Evolutionary conservation across 2,329 filamentous ascomycete species (phyloP).

Genomic region (Tolypocladium tropicale): DNA sequence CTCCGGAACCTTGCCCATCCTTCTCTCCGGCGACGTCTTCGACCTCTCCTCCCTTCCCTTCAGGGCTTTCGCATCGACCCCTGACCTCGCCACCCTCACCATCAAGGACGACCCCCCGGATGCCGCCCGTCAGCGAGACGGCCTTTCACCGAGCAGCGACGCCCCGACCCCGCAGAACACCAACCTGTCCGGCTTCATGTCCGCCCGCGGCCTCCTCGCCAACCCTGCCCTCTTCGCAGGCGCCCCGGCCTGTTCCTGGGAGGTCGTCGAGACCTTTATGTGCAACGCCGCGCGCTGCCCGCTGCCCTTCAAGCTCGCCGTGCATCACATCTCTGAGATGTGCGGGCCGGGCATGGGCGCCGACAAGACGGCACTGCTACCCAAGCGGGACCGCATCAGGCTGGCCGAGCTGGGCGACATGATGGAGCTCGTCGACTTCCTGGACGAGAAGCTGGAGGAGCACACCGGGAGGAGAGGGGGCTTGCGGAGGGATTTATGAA

Average conservation of each 20-base stretch:
- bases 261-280: conserved; percentile 54
- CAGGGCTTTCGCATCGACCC: conserved; percentile 17
- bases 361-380: conserved; percentile 41
- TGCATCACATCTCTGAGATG: conserved; percentile 62
- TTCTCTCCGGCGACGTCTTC: conserved; percentile 63
- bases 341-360: conserved; percentile 44
- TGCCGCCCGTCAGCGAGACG: background rate
- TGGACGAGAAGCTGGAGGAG: conserved; percentile 39
- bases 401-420: conserved; percentile 41
- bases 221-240: conserved; percentile 59
- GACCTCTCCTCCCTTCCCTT: conserved; percentile 41
- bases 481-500: conserved; percentile 22
- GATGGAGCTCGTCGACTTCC: conserved; percentile 49
- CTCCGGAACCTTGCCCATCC: conserved; percentile 45
- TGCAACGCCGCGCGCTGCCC: conserved; percentile 44
- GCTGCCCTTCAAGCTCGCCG: conserved; percentile 51
- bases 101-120: conserved; percentile 8
- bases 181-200: conserved; percentile 55
- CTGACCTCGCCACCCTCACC: conserved; percentile 21
- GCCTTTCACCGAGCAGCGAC: background rate
- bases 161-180: conserved; percentile 27
- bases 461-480: conserved; percentile 20
- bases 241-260: conserved; percentile 46
- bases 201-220: conserved; percentile 55
- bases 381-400: conserved; percentile 42